These are phyloP conservation scores for Pittosporum tobira DNA, from an alignment of 129 eudicot genomes.

Conservation along the genomic window DNA sequence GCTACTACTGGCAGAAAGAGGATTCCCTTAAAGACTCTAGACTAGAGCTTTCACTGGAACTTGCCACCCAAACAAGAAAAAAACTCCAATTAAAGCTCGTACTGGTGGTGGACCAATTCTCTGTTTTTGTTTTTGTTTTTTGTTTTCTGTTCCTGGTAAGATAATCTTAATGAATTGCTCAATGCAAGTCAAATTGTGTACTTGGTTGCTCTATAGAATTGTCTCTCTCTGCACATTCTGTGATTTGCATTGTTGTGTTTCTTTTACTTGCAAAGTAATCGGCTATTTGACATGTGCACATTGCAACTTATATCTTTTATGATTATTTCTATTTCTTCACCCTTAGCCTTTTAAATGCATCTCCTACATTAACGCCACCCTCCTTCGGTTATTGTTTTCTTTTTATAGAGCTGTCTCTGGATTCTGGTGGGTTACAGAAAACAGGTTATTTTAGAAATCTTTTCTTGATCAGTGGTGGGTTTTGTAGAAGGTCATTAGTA, in stretches of 20 bases:
- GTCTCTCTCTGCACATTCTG: slow-evolving; percentile 1
- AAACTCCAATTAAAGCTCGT: too few species aligned
- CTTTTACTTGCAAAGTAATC: neutral
- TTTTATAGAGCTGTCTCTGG: neutral
- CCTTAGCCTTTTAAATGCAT: too few species aligned
- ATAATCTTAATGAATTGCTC: too few species aligned
- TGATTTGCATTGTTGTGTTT: neutral
- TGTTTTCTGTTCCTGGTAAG: too few species aligned
- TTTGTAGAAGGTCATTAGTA: neutral
- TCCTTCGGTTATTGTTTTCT: neutral
- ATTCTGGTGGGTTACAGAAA: neutral
- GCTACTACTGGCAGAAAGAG: too few species aligned
- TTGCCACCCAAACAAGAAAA: too few species aligned
- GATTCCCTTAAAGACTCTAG: too few species aligned
- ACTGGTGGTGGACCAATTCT: too few species aligned
- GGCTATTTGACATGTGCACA: neutral
- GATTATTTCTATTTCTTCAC: neutral
- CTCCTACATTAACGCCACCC: too few species aligned
- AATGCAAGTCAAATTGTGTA: too few species aligned
- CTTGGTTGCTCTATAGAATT: neutral
- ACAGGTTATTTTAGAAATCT: neutral
- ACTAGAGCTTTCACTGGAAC: too few species aligned
- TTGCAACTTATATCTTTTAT: neutral
- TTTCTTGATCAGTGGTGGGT: neutral
- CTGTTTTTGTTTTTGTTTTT: too few species aligned